phyloP scores from a whole-genome alignment of 257 asterid genomes.

The Osmanthus fragrans region DNA sequence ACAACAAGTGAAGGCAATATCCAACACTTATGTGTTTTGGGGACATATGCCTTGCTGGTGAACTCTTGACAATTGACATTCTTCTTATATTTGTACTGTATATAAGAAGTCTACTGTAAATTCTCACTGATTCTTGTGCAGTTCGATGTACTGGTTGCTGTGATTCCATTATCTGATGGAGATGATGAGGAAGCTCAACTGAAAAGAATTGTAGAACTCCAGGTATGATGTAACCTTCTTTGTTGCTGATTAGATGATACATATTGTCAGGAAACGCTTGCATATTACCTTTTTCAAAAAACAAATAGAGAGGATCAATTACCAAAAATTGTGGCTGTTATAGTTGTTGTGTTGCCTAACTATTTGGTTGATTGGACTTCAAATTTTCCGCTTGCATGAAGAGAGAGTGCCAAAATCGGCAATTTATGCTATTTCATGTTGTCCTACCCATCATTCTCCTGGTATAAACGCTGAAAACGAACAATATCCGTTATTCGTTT shows the following conservation, averaged over 20 bases:
- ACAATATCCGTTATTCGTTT: background rate
- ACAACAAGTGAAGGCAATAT: background rate
- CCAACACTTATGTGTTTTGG: background rate
- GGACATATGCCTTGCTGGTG: background rate
- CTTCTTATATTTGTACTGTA: background rate
- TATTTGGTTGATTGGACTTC: background rate
- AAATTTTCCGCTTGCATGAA: background rate
- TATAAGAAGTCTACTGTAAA: background rate
- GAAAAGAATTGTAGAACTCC: constrained; percentile 73
- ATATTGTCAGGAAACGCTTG: background rate
- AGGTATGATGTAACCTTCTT: constrained; percentile 39
- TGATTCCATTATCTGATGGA: constrained; percentile 80
- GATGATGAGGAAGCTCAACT: constrained; percentile 92
- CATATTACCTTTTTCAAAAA: background rate
- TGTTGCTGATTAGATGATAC: background rate
- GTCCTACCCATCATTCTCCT: background rate
- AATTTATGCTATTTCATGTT: background rate
- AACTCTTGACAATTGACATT: background rate
- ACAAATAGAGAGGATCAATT: background rate
- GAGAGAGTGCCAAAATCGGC: background rate
- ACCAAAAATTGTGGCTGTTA: background rate
- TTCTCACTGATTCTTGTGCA: constrained; percentile 24
- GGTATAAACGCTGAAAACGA: background rate
- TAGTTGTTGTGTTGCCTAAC: background rate
- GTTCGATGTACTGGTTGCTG: constrained; percentile 88